Percentiles rank a stretch among this genome's conserved stretches.
These are phyloP conservation scores for Reutealis trisperma DNA, from an alignment of 345 rosid species.

Conservation along the genomic window DNA sequence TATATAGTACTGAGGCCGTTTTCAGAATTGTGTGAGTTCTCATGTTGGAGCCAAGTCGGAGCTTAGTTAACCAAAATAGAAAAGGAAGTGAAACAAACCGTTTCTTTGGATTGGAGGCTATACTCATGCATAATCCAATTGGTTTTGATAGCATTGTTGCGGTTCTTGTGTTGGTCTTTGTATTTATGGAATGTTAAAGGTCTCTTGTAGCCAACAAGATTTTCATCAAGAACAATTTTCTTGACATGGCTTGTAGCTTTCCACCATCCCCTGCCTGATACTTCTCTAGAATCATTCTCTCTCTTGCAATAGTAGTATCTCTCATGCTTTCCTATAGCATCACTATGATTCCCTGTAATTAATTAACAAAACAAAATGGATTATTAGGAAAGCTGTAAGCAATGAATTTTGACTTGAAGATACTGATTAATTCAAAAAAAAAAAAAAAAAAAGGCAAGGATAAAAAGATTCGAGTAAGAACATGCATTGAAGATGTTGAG, in stretches of 20 bases:
- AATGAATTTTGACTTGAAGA: too few species aligned
- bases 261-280: constrained; percentile 47
- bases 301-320: constrained; percentile 25
- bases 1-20: too few species aligned
- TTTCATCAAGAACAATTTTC: constrained; percentile 19
- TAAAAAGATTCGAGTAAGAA: neutral
- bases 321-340: constrained; percentile 11
- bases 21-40: too few species aligned
- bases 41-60: too few species aligned
- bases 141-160: constrained; percentile 33
- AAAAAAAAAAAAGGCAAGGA: neutral
- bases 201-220: constrained; percentile 28
- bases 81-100: constrained; percentile 14
- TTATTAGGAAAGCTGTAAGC: neutral
- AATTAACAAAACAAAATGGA: neutral
- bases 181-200: constrained; percentile 41
- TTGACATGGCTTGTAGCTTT: constrained; percentile 51
- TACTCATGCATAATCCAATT: constrained; percentile 40
- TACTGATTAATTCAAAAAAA: neutral
- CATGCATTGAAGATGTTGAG: constrained; percentile 21
- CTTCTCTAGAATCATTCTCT: constrained; percentile 41
- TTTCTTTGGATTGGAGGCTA: constrained; percentile 19
- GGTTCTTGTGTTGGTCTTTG: constrained; percentile 16
- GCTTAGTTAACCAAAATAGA: neutral
- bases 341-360: constrained; percentile 9